Base-by-base conservation (phyloP, 345 rosid genomes). In the Syzygium jambos region DNA sequence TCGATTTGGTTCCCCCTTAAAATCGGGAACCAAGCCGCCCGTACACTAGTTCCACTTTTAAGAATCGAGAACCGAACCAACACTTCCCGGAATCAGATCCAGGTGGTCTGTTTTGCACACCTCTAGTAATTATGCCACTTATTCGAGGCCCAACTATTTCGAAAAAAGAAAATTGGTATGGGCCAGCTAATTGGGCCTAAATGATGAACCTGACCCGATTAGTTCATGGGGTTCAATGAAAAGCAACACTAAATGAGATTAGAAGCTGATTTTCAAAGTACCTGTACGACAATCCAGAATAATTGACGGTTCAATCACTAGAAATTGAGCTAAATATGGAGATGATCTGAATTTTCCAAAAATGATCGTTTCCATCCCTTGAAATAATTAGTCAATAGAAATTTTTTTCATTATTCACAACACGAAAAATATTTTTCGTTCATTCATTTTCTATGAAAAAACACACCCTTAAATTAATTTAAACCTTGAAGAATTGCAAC, bases 301-400 rank as follows among this genome's bases (percentile, higher is more conserved):
- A 30, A 15, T 29, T 12, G 16, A 59, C 30, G 27, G 4, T 59
- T 29, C 16, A 59, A 59, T 59, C 34, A 13, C 34, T 27, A 61
- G 15, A 61, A 61, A n/a, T n/a, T 27, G 68, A 61, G 34, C 30
- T 61, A 13, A 12, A 12, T 61, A 57, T 57, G 11, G 63, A 57
- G 63, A 25, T 11, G 29, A 57, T 25, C 14, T 3, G 2, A 13
- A 12, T 61, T 12, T 61, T 61, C 41, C 9, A 5, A 57, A 57
- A 57, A 57, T 2, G 6, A 57, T 57, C 27, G 2, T 6, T 10
- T 57, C 1, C 0, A 14, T n/a, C 11, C 6, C 7, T 57, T 10
- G 6, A 11, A 57, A 57, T 57, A 4, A 27, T 57, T 9, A 10
- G 63, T 23, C 27, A 25, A 57, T 38, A 38, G 41, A 38, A 38